Percentiles rank a stretch among this genome's conserved stretches.
Evolutionary conservation across 2,329 filamentous ascomycete species (phyloP).

Genomic region (Ascocoryne sarcoides): DNA sequence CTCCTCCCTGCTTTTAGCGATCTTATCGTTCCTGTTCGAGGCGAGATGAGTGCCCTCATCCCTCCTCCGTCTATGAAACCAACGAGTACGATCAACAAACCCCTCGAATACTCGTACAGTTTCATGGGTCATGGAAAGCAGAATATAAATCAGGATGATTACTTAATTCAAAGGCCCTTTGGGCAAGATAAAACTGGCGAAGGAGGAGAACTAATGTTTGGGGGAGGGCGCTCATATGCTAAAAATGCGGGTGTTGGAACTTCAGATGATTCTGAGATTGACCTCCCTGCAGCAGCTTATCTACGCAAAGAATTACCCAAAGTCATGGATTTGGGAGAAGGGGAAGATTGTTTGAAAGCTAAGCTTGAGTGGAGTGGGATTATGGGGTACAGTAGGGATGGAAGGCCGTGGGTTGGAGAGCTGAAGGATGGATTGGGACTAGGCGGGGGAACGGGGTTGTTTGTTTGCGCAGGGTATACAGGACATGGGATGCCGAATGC

Average conservation of each 20-base stretch:
- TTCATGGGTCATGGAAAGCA: constrained; percentile 44
- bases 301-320: constrained; percentile 21
- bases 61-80: constrained; percentile 38
- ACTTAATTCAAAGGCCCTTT: constrained; percentile 61
- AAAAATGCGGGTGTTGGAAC: constrained; percentile 45
- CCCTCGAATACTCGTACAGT: constrained; percentile 38
- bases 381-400: constrained; percentile 67
- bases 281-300: constrained; percentile 34
- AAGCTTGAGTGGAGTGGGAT: constrained; percentile 62
- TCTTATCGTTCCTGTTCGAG: constrained; percentile 68
- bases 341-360: constrained; percentile 36
- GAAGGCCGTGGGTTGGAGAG: constrained; percentile 60
- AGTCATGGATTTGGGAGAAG: constrained; percentile 26
- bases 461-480: constrained; percentile 57
- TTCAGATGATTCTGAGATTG: constrained; percentile 50
- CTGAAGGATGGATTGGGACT: constrained; percentile 46
- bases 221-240: constrained; percentile 56
- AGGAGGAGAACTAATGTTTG: constrained; percentile 56
- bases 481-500: constrained; percentile 73
- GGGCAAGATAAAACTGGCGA: constrained; percentile 19
- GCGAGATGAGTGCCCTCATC: constrained; percentile 59
- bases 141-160: constrained; percentile 51
- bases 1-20: constrained; percentile 61
- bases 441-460: constrained; percentile 49
- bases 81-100: constrained; percentile 5